Conservation (phyloP, 2,329 filamentous ascomycete genomes). For the Alternaria gaisen region DNA sequence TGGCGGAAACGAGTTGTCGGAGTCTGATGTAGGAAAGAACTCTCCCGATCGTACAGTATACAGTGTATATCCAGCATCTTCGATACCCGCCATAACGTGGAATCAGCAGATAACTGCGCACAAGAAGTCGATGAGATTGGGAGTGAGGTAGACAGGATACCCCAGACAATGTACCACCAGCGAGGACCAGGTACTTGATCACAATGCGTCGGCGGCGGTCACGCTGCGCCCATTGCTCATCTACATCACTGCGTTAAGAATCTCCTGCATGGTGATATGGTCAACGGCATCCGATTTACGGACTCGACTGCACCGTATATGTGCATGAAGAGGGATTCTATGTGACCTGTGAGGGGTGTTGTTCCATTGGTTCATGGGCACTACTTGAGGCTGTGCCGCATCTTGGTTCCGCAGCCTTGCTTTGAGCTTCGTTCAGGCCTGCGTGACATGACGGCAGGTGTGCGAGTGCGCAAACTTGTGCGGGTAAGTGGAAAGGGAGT, state of each 20-base stretch:
- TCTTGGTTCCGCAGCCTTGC: neutral
- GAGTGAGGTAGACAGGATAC: no score
- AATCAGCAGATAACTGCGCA: neutral
- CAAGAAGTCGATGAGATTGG: no score
- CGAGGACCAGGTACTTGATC: no score
- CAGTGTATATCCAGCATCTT: neutral
- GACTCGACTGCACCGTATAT: no score
- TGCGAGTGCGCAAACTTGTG: no score
- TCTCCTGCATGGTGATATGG: no score
- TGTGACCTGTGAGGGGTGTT: no score
- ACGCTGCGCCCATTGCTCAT: no score
- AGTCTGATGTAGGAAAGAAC: neutral
- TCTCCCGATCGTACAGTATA: neutral
- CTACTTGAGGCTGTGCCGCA: neutral
- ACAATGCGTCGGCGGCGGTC: no score
- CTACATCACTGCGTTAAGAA: rapidly evolving
- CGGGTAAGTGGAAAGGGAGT: no score
- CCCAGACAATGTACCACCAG: no score
- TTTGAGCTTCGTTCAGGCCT: neutral
- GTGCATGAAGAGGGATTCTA: neutral
- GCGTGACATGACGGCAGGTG: neutral
- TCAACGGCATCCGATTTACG: no score
- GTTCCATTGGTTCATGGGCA: neutral
- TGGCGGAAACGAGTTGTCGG: neutral
- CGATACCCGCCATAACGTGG: neutral